A percentile compares a stretch with the other conserved stretches of the same genome.
Conservation (phyloP, 2,329 filamentous ascomycete species). For the Berkeleyomyces rouxiae region DNA sequence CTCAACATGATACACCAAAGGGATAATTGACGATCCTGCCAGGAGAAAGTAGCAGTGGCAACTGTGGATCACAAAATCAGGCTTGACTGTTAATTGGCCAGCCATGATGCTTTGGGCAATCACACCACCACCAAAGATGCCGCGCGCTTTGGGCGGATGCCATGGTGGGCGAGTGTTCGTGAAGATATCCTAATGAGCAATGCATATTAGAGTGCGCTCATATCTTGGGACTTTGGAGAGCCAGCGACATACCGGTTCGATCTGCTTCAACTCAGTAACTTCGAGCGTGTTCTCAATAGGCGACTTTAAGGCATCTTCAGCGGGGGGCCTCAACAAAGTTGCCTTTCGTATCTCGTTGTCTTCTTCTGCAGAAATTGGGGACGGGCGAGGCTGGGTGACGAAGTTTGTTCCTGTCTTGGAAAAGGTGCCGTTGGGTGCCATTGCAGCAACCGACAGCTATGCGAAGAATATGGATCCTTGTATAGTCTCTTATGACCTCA, state of each 20-base stretch:
- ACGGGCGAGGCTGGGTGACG: not conserved
- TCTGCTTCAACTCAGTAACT: conserved; percentile 59
- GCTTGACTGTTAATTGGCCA: conserved; percentile 71
- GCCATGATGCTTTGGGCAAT: conserved; percentile 85
- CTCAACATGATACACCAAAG: conserved; percentile 90
- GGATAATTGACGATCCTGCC: conserved; percentile 67
- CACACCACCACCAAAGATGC: conserved; percentile 83
- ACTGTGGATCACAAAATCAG: conserved; percentile 70
- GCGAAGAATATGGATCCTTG: not conserved
- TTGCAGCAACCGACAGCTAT: not conserved
- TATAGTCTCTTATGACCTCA: not conserved
- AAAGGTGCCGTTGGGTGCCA: conserved; percentile 4
- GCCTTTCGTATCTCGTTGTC: conserved; percentile 19
- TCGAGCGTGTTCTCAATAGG: conserved; percentile 82
- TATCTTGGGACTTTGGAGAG: not conserved
- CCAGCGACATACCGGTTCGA: conserved; percentile 46
- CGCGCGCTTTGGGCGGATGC: conserved; percentile 81
- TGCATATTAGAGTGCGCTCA: not conserved
- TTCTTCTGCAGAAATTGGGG: not conserved
- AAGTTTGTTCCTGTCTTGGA: not conserved
- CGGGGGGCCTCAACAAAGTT: conserved; percentile 50
- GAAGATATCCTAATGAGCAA: conserved; percentile 54
- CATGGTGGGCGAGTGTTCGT: conserved; percentile 85
- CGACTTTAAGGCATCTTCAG: conserved; percentile 53
- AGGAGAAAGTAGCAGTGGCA: conserved; percentile 99